phyloP scores from a whole-genome alignment of 1,284 basidiomycete genomes.

The Tylopilus sp. region DNA sequence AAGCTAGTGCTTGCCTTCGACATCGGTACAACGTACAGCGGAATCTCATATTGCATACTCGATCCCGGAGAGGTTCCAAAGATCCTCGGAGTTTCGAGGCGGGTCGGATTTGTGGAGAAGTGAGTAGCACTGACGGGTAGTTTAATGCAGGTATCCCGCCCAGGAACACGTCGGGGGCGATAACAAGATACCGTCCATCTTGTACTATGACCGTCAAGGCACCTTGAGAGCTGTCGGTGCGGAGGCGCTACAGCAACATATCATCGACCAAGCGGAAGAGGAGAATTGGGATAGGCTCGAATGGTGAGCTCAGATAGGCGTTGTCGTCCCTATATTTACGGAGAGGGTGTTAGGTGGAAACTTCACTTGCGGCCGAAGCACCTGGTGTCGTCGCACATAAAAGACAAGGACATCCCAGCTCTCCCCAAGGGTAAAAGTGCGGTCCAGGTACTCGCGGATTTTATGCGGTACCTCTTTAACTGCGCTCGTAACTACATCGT shows the following conservation, averaged over 20 bases:
- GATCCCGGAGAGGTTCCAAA: constrained; percentile 46
- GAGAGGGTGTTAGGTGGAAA: constrained; percentile 47
- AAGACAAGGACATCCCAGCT: constrained; percentile 35
- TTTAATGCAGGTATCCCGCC: constrained; percentile 37
- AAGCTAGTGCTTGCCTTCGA: constrained; percentile 49
- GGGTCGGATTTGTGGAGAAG: background rate
- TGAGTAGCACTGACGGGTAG: background rate
- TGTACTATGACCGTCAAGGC: constrained; percentile 49
- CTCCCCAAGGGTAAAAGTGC: constrained; percentile 45
- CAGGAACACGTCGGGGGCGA: constrained; percentile 40
- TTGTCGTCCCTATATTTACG: background rate
- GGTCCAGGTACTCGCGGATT: constrained; percentile 48
- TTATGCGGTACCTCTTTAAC: constrained; percentile 44
- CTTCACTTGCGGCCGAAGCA: constrained; percentile 45
- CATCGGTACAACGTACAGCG: constrained; percentile 50
- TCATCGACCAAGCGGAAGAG: constrained; percentile 42
- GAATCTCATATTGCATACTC: constrained; percentile 43
- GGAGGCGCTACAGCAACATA: constrained; percentile 40
- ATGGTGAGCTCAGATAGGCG: constrained; percentile 37
- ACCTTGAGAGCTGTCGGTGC: constrained; percentile 45
- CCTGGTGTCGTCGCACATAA: constrained; percentile 24
- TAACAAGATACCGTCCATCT: constrained; percentile 52
- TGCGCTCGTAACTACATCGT: constrained; percentile 46
- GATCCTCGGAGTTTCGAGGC: constrained; percentile 43
- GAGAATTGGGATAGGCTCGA: constrained; percentile 43